Percentiles rank a stretch among this genome's conserved stretches.
These are phyloP conservation scores for Vanrija pseudolonga DNA, from an alignment of 1,284 basidiomycete genomes.

Conservation along the genomic window DNA sequence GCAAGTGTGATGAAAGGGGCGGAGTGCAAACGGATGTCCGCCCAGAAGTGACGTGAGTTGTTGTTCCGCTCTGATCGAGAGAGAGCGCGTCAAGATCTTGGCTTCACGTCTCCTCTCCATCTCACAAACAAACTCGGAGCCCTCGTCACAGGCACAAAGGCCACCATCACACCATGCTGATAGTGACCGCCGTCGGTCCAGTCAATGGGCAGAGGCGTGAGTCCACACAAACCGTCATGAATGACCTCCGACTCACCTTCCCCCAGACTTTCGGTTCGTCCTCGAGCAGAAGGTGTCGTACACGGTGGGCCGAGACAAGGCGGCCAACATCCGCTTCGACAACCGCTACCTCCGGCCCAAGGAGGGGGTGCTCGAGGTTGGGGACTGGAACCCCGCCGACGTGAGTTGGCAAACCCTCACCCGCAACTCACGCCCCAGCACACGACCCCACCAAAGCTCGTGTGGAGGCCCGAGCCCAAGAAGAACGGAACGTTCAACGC, in stretches of 20 bases:
- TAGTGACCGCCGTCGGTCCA: conserved; percentile 38
- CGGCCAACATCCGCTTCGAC: conserved; percentile 30
- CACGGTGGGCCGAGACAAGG: conserved; percentile 31
- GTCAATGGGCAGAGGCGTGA: conserved; percentile 39
- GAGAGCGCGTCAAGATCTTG: no score
- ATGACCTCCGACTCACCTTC: neutral
- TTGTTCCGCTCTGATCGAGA: no score
- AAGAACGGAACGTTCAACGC: conserved; percentile 23
- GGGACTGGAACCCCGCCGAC: conserved; percentile 34
- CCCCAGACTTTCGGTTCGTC: conserved; percentile 39
- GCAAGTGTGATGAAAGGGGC: neutral
- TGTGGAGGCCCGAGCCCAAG: conserved; percentile 28
- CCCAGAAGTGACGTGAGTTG: neutral
- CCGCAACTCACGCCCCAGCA: conserved; percentile 4
- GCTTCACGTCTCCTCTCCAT: no score
- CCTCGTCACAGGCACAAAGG: no score
- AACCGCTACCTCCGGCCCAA: conserved; percentile 19
- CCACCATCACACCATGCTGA: no score
- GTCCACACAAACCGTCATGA: conserved; percentile 1
- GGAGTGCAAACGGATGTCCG: neutral
- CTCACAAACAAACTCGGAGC: no score
- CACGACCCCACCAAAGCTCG: conserved; percentile 20
- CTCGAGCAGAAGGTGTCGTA: conserved; percentile 36
- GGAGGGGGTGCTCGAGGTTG: conserved; percentile 33
- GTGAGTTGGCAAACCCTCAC: conserved; percentile 15